Base-by-base conservation (phyloP, 1,139 yeast species). In the Casaregolazyma lundiana region DNA sequence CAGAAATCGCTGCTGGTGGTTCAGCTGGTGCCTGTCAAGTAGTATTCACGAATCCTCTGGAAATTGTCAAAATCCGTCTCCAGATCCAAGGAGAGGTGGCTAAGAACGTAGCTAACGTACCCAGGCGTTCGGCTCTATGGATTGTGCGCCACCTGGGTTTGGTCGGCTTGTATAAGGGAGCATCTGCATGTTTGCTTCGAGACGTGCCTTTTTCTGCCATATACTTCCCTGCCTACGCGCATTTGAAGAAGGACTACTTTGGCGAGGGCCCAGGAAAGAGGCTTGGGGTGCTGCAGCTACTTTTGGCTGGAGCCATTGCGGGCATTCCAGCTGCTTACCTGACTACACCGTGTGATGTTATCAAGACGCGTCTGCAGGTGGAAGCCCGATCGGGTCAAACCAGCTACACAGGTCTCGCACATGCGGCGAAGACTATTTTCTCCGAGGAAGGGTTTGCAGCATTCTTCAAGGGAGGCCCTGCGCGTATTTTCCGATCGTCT, bases 311-410 rank as follows among this genome's bases (percentile, higher is more conserved):
- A 68, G 97, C 96, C 9, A 67, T 90, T 58, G 97, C 98, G 17
- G 98, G 98, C 64, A 89, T 95, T 70, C 98, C 98, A 9, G 95
- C 97, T 34, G 98, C 98, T 4, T 90, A 85, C 66, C 73, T 90
- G 59, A 90, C 97, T 3, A 90, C 97, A 1, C 97, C 97, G 1
- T 90, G 89, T 55, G 97, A 90, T 74, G 98, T 92, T 45, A 86
- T 92, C 60, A 92, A 92, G 71, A 92, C 98, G 6, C 82, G 97
- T 68, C 73, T 92, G 54, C 98, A 92, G 70, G 83, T 89, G 55
- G 96, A 84, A 63, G 76, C 88, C 11, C 80, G 84, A 57, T 70
- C 77, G 48, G 90, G 90, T 46, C 96, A 88, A 60, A 76, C 86
- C 24, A 77, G 77, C 45, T 92, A 92, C 68, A 73, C 66, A 29